Percentiles rank a stretch among this genome's conserved stretches.
Evolutionary conservation across 305 asterid species (phyloP).

Genomic region (Vinca major): DNA sequence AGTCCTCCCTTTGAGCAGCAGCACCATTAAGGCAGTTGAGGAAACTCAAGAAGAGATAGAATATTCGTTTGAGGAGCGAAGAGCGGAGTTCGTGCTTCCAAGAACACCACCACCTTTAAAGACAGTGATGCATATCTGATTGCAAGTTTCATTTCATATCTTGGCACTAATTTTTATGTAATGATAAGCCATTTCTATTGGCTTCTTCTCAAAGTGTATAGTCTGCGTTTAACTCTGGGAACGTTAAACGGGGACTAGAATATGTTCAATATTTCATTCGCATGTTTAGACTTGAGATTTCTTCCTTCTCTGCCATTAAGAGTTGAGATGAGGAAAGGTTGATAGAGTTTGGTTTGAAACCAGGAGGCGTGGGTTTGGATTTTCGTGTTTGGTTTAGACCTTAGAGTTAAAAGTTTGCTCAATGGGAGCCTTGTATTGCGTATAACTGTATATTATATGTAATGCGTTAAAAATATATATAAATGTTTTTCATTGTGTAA

Average conservation of each 20-base stretch:
- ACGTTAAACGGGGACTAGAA: conserved; percentile 20
- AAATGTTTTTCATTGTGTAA: too few relatives aligned
- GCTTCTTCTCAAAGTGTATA: conserved; percentile 29
- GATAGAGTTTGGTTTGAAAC: too few relatives aligned
- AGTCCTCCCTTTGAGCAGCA: conserved; percentile 15
- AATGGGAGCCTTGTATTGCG: too few relatives aligned
- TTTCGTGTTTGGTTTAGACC: too few relatives aligned
- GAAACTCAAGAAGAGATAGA: conserved; percentile 47
- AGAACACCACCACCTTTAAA: conserved; percentile 23
- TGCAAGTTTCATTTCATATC: neutral
- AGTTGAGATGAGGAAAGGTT: too few relatives aligned
- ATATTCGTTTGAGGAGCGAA: conserved; percentile 77
- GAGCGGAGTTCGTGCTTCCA: conserved; percentile 59
- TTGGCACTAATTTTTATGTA: neutral
- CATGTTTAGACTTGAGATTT: neutral
- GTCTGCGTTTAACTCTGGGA: conserved; percentile 21
- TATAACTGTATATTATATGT: too few relatives aligned
- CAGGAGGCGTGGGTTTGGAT: too few relatives aligned
- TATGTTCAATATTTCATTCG: neutral
- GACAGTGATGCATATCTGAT: conserved; percentile 25
- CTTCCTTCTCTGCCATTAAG: too few relatives aligned
- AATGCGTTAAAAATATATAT: too few relatives aligned
- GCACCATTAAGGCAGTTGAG: conserved; percentile 21
- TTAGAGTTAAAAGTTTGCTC: too few relatives aligned
- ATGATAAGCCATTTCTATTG: conserved; percentile 30